Percentiles rank a stretch among this genome's conserved stretches.
phyloP scores from a whole-genome alignment of 2,329 filamentous ascomycete genomes.

The Myriosclerotinia duriaeana region DNA sequence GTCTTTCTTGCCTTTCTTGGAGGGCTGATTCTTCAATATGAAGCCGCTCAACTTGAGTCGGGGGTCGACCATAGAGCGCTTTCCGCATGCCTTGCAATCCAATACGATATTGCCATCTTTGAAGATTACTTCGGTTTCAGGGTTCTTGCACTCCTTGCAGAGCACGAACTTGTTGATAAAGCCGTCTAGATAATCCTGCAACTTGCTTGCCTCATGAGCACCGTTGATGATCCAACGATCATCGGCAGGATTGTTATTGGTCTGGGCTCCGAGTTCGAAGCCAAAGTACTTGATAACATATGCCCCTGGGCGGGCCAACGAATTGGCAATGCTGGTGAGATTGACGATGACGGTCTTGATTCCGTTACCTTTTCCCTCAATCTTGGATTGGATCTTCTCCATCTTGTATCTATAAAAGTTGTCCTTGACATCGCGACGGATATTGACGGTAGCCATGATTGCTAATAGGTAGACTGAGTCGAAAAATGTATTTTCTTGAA shows the following conservation, averaged over 20 bases:
- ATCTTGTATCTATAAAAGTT: conserved; percentile 99
- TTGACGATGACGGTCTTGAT: conserved; percentile 99
- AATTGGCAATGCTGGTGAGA: conserved; percentile 86
- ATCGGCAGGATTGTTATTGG: conserved; percentile 94
- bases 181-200: conserved; percentile 96
- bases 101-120: conserved; percentile 90
- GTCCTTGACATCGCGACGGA: conserved; percentile 96
- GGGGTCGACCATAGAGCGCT: conserved; percentile 86
- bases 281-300: conserved; percentile 99
- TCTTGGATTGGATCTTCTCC: conserved; percentile 97
- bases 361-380: conserved; percentile 99
- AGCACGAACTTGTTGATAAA: conserved; percentile 99
- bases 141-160: conserved; percentile 99
- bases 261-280: conserved; percentile 97
- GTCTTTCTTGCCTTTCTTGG: conserved; percentile 97
- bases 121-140: conserved; percentile 93
- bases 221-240: conserved; percentile 99
- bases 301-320: conserved; percentile 85
- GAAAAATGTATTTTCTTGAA: conserved; percentile 29
- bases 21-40: conserved; percentile 92
- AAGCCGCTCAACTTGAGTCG: conserved; percentile 95
- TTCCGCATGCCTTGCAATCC: conserved; percentile 98
- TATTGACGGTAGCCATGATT: conserved; percentile 97
- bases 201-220: conserved; percentile 89
- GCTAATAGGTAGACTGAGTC: conserved; percentile 42